phyloP scores from a whole-genome alignment of 2,329 filamentous ascomycete genomes.

The Paraconiothyrium sp. region DNA sequence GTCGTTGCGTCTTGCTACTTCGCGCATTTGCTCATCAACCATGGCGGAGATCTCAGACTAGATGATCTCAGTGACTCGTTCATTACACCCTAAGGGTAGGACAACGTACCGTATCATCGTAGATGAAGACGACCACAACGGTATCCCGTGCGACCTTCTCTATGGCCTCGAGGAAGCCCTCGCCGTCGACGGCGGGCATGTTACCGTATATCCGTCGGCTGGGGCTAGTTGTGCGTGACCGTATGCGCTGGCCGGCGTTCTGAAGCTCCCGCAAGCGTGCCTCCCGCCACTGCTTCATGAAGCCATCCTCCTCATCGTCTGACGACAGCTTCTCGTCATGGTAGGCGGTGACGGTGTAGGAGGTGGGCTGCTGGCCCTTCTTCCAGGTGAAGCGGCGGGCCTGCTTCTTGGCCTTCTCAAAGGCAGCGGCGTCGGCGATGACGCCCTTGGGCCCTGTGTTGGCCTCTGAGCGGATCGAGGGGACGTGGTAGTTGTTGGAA shows the following conservation, averaged over 20 bases:
- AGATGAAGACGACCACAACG: constrained; percentile 91
- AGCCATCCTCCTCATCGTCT: constrained; percentile 75
- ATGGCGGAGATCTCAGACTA: constrained; percentile 82
- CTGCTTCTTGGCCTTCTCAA: constrained; percentile 68
- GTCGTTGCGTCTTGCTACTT: constrained; percentile 75
- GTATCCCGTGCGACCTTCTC: constrained; percentile 86
- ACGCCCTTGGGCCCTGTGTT: constrained; percentile 87
- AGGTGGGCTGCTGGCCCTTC: constrained; percentile 32
- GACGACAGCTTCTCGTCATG: constrained; percentile 59
- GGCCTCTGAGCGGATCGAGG: constrained; percentile 72
- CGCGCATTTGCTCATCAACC: constrained; percentile 79
- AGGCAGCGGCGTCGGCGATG: constrained; percentile 83
- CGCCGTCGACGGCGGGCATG: constrained; percentile 84
- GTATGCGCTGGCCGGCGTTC: constrained; percentile 67
- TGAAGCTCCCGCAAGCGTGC: constrained; percentile 78
- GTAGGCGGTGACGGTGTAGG: constrained; percentile 47
- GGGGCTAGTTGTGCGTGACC: constrained; percentile 75
- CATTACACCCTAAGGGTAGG: not conserved
- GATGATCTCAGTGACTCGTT: constrained; percentile 19
- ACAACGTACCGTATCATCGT: constrained; percentile 79
- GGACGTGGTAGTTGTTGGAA: constrained; percentile 62
- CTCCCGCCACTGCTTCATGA: constrained; percentile 87
- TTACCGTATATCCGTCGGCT: constrained; percentile 81
- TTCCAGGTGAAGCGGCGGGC: constrained; percentile 47
- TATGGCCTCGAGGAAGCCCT: constrained; percentile 94